phyloP scores from a whole-genome alignment of 257 asterid genomes.

The Lavandula angustifolia region DNA sequence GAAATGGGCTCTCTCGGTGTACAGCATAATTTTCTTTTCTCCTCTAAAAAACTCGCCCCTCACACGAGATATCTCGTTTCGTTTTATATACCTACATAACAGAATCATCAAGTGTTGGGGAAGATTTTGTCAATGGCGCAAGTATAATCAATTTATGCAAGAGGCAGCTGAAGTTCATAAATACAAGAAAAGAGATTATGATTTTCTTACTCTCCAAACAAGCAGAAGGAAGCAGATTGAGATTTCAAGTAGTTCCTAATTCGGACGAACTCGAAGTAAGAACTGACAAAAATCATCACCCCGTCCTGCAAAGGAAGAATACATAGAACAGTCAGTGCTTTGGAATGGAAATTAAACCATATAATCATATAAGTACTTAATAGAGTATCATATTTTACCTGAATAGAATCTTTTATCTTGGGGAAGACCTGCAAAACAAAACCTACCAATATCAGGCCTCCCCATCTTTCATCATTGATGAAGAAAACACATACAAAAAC shows the following conservation, averaged over 20 bases:
- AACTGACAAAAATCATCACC: slow-evolving; percentile 76
- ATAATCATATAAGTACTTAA: slow-evolving; percentile 12
- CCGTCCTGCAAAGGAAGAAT: slow-evolving; percentile 62
- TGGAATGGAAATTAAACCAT: slow-evolving; percentile 11
- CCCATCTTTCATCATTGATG: slow-evolving; percentile 8
- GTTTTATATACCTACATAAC: slow-evolving; percentile 63
- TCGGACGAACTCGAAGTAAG: slow-evolving; percentile 91
- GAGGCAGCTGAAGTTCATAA: slow-evolving; percentile 18
- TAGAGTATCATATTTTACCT: slow-evolving; percentile 53
- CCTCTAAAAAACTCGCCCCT: slow-evolving; percentile 85
- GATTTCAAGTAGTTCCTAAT: slow-evolving; percentile 77
- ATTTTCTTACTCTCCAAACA: slow-evolving; percentile 84
- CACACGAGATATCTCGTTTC: slow-evolving; percentile 80
- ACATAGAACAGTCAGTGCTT: slow-evolving; percentile 3
- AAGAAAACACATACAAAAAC: background rate
- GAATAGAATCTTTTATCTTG: slow-evolving; percentile 76
- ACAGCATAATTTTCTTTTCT: slow-evolving; percentile 77
- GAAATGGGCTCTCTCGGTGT: slow-evolving; percentile 97
- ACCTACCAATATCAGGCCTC: slow-evolving; percentile 22
- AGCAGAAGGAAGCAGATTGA: slow-evolving; percentile 80
- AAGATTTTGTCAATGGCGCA: background rate
- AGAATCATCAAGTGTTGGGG: slow-evolving; percentile 2
- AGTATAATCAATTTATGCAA: slow-evolving; percentile 1
- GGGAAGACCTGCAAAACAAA: slow-evolving; percentile 77
- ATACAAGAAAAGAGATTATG: background rate